These are phyloP conservation scores for Coniferiporia weirii DNA, from an alignment of 1,284 basidiomycete species.

Conservation along the genomic window DNA sequence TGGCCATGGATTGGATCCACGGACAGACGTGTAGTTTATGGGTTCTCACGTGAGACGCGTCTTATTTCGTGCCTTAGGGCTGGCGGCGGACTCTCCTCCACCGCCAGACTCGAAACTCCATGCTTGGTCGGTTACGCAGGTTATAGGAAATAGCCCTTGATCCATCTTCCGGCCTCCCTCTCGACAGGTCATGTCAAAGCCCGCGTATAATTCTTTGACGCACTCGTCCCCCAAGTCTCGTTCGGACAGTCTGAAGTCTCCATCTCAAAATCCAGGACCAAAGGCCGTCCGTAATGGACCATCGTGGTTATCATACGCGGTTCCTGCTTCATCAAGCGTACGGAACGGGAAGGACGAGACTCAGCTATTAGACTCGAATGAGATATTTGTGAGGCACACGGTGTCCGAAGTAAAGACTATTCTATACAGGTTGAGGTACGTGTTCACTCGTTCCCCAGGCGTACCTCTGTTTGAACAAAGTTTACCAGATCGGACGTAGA, in stretches of 20 bases:
- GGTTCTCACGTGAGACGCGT: neutral
- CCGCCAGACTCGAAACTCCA: neutral
- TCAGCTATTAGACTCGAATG: slow-evolving; percentile 56
- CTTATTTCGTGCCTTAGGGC: neutral
- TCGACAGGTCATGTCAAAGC: neutral
- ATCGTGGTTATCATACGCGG: neutral
- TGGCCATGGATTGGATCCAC: too few species aligned
- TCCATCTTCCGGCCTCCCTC: too few species aligned
- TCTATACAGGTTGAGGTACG: slow-evolving; percentile 68
- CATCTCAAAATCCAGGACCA: neutral
- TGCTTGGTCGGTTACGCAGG: too few species aligned
- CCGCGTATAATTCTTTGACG: neutral
- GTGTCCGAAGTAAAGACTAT: slow-evolving; percentile 71
- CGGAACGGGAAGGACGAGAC: neutral
- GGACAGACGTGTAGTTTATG: neutral
- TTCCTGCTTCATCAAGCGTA: neutral
- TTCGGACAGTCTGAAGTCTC: neutral
- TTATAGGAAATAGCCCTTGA: too few species aligned
- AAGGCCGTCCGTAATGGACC: neutral
- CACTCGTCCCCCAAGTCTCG: neutral
- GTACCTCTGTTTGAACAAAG: slow-evolving; percentile 3
- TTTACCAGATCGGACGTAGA: slow-evolving; percentile 71
- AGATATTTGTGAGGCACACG: slow-evolving; percentile 70
- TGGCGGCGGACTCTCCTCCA: neutral
- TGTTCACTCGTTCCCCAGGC: slow-evolving; percentile 1